A percentile compares a stretch with the other conserved stretches of the same genome.
Conservation (phyloP, 345 rosid species). For the Turnera subulata region DNA sequence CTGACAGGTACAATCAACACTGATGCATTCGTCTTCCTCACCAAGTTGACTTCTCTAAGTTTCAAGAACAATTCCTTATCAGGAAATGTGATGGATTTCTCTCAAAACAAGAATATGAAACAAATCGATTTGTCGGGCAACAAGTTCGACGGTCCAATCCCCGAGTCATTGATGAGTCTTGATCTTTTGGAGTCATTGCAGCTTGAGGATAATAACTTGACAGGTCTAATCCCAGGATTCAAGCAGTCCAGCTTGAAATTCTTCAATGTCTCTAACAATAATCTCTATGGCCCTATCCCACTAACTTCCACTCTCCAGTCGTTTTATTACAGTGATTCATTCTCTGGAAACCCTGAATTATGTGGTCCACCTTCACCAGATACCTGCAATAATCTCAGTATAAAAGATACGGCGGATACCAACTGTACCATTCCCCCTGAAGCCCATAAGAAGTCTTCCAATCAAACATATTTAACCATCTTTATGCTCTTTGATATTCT, state of each 20-base stretch:
- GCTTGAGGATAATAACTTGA: conserved; percentile 43
- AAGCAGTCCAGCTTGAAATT: conserved; percentile 24
- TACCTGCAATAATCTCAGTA: conserved; percentile 12
- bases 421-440: not conserved
- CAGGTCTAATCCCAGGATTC: conserved; percentile 38
- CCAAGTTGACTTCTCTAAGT: conserved; percentile 34
- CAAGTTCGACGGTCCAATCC: conserved; percentile 30
- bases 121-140: conserved; percentile 38
- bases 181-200: conserved; percentile 24
- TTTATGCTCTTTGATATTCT: conserved; percentile 25
- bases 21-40: conserved; percentile 24
- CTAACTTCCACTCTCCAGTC: conserved; percentile 23
- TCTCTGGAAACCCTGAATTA: conserved; percentile 19
- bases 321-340: conserved; percentile 23
- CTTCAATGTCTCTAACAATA: conserved; percentile 45
- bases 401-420: not conserved
- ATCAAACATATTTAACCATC: conserved; percentile 1
- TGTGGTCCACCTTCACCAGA: conserved; percentile 24
- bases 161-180: conserved; percentile 23
- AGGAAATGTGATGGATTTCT: conserved; percentile 43
- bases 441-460: conserved; percentile 10
- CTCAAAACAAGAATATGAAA: conserved; percentile 29
- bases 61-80: conserved; percentile 37
- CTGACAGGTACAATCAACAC: conserved; percentile 20
- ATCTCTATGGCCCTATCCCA: conserved; percentile 39